Conservation (phyloP, 2,329 filamentous ascomycete species). For the Aureobasidium sp. region DNA sequence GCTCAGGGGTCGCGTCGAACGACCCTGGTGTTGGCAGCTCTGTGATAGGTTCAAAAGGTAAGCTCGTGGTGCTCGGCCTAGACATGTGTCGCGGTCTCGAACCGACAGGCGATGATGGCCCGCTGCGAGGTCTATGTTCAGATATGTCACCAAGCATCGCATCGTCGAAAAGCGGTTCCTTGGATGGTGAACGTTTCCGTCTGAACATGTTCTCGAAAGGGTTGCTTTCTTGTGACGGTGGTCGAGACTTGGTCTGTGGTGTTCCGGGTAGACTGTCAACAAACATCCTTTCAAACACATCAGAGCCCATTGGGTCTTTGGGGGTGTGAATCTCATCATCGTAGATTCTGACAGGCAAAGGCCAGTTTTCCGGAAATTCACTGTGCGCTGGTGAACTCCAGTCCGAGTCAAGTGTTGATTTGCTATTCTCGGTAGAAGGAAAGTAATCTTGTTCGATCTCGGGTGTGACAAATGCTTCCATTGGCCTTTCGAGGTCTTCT, state of each 20-base stretch:
- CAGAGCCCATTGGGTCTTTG: constrained; percentile 22
- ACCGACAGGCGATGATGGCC: neutral
- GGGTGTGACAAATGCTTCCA: constrained; percentile 10
- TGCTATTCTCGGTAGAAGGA: constrained; percentile 3
- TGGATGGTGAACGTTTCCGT: neutral
- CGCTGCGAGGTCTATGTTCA: neutral
- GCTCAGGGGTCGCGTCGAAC: constrained; percentile 23
- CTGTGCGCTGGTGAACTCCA: constrained; percentile 1
- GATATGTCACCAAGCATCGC: neutral
- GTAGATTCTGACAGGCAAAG: constrained; percentile 3
- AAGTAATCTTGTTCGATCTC: constrained; percentile 9
- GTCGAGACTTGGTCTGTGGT: constrained; percentile 5
- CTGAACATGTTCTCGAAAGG: constrained; percentile 12
- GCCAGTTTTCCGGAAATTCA: constrained; percentile 18
- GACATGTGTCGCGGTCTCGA: neutral
- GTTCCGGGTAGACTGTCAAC: constrained; percentile 25
- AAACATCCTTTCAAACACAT: constrained; percentile 29
- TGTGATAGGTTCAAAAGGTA: constrained; percentile 13
- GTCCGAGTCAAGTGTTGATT: constrained; percentile 5
- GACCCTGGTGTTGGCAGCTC: constrained; percentile 14
- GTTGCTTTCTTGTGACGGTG: constrained; percentile 9
- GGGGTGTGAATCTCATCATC: constrained; percentile 19
- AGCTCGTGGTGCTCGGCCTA: neutral
- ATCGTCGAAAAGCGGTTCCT: constrained; percentile 8
- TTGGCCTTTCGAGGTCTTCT: neutral